phyloP scores from a whole-genome alignment of 495 filamentous ascomycete species.

The Apodospora peruviana region DNA sequence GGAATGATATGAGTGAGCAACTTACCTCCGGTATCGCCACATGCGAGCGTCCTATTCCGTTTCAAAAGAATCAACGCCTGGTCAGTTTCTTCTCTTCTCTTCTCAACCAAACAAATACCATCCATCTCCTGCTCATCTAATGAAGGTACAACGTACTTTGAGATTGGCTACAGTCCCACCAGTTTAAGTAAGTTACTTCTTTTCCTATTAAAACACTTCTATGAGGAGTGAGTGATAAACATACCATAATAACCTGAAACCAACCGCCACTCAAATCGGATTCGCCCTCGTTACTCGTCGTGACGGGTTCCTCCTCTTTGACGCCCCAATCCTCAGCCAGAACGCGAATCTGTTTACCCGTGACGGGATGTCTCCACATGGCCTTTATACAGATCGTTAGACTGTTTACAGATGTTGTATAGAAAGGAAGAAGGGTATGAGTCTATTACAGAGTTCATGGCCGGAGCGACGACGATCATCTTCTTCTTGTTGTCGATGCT shows the following conservation, averaged over 20 bases:
- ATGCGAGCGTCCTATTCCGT: conserved; percentile 21
- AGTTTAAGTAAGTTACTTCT: background rate
- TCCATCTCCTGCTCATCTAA: too few species aligned
- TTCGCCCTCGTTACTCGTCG: conserved; percentile 41
- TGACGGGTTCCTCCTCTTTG: conserved; percentile 38
- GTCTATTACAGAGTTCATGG: conserved; percentile 33
- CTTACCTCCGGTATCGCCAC: conserved; percentile 30
- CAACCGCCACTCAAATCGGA: conserved; percentile 46
- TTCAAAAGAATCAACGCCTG: background rate
- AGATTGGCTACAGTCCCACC: conserved; percentile 11
- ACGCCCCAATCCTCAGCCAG: conserved; percentile 71
- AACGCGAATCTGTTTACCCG: conserved; percentile 59
- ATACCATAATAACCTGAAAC: conserved; percentile 64
- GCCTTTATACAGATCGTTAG: too few species aligned
- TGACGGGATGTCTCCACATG: conserved; percentile 86
- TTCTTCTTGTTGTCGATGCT: conserved; percentile 50
- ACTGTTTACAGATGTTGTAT: too few species aligned
- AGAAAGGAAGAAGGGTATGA: too few species aligned
- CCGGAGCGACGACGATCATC: conserved; percentile 54
- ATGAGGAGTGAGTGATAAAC: background rate
- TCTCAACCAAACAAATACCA: too few species aligned
- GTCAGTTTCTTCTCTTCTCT: background rate
- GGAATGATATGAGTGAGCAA: too few species aligned
- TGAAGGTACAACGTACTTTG: conserved; percentile 11
- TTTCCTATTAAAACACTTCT: background rate